phyloP scores from a whole-genome alignment of 2,329 filamentous ascomycete genomes.

The Botrytis byssoidea region DNA sequence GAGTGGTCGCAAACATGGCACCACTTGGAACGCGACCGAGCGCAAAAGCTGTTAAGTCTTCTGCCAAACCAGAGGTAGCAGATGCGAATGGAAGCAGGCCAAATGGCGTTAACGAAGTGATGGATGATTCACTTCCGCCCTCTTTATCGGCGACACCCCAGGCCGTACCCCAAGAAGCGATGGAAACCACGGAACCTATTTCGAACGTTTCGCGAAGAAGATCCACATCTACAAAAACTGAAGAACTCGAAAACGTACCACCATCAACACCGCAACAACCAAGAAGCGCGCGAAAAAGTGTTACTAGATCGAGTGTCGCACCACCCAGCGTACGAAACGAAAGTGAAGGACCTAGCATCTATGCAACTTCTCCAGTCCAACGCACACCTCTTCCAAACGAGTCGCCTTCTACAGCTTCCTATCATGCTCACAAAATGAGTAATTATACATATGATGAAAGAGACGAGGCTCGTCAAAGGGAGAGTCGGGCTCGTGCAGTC shows the following conservation, averaged over 20 bases:
- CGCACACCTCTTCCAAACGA: slow-evolving; percentile 11
- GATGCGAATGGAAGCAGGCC: slow-evolving; percentile 23
- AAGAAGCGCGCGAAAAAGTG: slow-evolving; percentile 26
- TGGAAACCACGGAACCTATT: slow-evolving; percentile 33
- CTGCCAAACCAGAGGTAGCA: slow-evolving; percentile 30
- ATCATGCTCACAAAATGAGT: slow-evolving; percentile 10
- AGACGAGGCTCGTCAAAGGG: slow-evolving; percentile 19
- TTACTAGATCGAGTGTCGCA: slow-evolving; percentile 24
- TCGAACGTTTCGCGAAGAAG: slow-evolving; percentile 21
- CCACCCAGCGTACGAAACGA: slow-evolving; percentile 16
- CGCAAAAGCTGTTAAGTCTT: slow-evolving; percentile 54
- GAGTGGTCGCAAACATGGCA: slow-evolving; percentile 80
- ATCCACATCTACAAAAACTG: slow-evolving; percentile 27
- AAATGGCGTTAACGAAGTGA: slow-evolving; percentile 30
- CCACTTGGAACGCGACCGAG: slow-evolving; percentile 72
- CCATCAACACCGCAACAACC: slow-evolving; percentile 23
- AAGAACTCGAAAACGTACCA: slow-evolving; percentile 19
- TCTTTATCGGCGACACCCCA: slow-evolving; percentile 32
- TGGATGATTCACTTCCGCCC: slow-evolving; percentile 25
- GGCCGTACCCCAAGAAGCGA: slow-evolving; percentile 30
- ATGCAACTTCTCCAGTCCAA: slow-evolving; percentile 11
- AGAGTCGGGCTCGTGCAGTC: slow-evolving; percentile 26
- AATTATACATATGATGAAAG: slow-evolving; percentile 19
- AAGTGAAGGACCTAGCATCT: slow-evolving; percentile 18
- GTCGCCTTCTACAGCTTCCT: slow-evolving; percentile 19